Conservation (phyloP, 1,139 yeast genomes). For the Suhomyces kunorum region DNA sequence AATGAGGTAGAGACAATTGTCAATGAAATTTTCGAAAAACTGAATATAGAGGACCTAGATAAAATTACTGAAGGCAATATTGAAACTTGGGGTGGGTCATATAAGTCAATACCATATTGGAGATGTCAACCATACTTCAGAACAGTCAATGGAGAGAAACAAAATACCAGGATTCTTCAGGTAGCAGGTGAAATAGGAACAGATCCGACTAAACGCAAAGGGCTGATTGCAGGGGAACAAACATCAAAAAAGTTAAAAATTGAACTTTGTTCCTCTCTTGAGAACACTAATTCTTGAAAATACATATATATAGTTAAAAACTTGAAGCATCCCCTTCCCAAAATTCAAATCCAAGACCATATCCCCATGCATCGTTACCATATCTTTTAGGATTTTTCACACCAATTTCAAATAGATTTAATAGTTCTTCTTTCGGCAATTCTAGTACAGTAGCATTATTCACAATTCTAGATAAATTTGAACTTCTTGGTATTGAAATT, state of each 20-base stretch:
- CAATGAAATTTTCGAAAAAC: conserved; percentile 47
- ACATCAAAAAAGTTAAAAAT: neutral
- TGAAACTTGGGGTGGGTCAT: conserved; percentile 71
- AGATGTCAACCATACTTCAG: conserved; percentile 95
- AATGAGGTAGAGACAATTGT: conserved; percentile 67
- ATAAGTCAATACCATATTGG: conserved; percentile 91
- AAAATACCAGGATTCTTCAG: conserved; percentile 41
- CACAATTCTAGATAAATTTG: conserved; percentile 40
- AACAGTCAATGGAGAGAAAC: conserved; percentile 69
- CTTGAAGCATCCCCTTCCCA: conserved; percentile 34
- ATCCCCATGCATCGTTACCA: conserved; percentile 39
- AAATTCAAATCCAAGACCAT: conserved; percentile 39
- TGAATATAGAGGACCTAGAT: conserved; percentile 51
- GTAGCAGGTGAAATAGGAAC: conserved; percentile 29
- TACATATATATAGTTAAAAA: conserved; percentile 6
- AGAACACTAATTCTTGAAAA: too few species aligned
- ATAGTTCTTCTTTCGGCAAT: conserved; percentile 46
- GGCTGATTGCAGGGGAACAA: neutral
- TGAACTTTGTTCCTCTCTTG: neutral
- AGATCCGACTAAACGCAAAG: neutral
- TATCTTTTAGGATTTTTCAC: conserved; percentile 42
- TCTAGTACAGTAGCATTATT: conserved; percentile 36
- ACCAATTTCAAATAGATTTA: conserved; percentile 45
- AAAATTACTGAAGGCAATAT: conserved; percentile 47
- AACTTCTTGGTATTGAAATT: conserved; percentile 36